Conservation (phyloP, 164 flowering plant species). For the Vitis rupestris region DNA sequence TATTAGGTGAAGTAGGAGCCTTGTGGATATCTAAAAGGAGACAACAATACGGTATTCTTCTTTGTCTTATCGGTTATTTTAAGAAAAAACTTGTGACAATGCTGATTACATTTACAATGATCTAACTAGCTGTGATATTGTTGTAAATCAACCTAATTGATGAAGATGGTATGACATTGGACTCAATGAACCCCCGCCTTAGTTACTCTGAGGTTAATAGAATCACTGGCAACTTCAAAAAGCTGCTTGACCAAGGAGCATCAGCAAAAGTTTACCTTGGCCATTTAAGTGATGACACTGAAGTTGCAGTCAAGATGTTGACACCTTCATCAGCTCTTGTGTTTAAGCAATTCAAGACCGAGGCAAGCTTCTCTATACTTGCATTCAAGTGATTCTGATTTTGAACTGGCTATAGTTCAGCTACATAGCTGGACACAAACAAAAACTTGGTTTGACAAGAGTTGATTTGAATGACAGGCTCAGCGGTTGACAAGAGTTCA, state of each 20-base stretch:
- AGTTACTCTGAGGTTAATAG: constrained; percentile 34
- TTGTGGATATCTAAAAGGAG: constrained; percentile 5
- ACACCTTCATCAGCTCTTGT: constrained; percentile 23
- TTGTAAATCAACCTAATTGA: background rate
- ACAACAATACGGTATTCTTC: background rate
- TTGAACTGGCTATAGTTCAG: too few relatives aligned
- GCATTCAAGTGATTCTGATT: background rate
- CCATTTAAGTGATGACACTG: constrained; percentile 18
- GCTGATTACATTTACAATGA: background rate
- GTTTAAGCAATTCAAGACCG: constrained; percentile 20
- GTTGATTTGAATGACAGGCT: constrained; percentile 22
- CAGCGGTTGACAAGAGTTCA: constrained; percentile 30
- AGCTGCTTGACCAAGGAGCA: constrained; percentile 46
- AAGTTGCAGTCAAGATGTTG: constrained; percentile 36
- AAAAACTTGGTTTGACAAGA: too few relatives aligned
- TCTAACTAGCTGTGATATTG: background rate
- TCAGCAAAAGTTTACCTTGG: constrained; percentile 51
- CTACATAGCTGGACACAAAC: too few relatives aligned
- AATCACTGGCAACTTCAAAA: constrained; percentile 38
- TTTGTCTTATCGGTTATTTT: background rate
- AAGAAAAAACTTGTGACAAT: background rate
- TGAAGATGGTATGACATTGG: background rate
- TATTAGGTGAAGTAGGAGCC: background rate
- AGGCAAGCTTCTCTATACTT: constrained; percentile 6
- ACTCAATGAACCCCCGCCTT: constrained; percentile 18